Percentiles rank a stretch among this genome's conserved stretches.
Evolutionary conservation across 2,329 filamentous ascomycete genomes (phyloP).

Genomic region (Lecanicillium sp.): DNA sequence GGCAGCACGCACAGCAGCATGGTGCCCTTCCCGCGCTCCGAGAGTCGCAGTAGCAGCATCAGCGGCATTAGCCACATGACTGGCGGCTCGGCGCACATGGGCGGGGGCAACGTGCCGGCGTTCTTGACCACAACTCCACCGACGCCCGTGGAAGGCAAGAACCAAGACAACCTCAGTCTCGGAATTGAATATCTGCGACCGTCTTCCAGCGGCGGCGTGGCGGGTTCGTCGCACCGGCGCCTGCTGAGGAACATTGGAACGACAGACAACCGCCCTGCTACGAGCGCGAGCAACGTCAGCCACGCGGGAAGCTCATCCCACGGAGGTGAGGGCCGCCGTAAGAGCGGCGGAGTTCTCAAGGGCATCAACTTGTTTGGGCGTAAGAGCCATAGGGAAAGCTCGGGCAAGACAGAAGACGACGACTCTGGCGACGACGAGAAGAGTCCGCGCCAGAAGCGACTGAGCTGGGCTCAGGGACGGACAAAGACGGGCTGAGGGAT

Average conservation of each 20-base stretch:
- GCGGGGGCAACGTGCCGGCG: constrained; percentile 28
- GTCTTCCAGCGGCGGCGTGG: constrained; percentile 26
- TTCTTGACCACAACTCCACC: constrained; percentile 44
- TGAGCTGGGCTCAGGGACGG: constrained; percentile 17
- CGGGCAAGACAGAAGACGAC: constrained; percentile 18
- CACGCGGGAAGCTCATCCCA: constrained; percentile 15
- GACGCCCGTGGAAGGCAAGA: constrained; percentile 31
- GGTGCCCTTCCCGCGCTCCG: constrained; percentile 37
- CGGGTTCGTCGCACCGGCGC: constrained; percentile 16
- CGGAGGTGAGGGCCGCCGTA: constrained; percentile 21
- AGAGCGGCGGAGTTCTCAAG: constrained; percentile 27
- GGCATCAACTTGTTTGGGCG: constrained; percentile 31
- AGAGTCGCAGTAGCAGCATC: constrained; percentile 49
- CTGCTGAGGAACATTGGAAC: constrained; percentile 16
- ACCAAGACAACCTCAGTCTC: constrained; percentile 18
- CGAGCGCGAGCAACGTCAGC: constrained; percentile 25
- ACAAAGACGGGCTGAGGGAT: constrained; percentile 18
- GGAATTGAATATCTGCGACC: constrained; percentile 28
- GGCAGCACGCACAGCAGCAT: constrained; percentile 44
- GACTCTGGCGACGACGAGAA: constrained; percentile 19
- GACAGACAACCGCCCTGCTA: constrained; percentile 24
- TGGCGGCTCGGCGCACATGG: constrained; percentile 23
- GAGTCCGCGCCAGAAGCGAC: constrained; percentile 14
- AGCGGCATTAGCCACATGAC: constrained; percentile 38
- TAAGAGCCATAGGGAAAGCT: constrained; percentile 22